Evolutionary conservation across 192 early-diverging fungal genomes (phyloP).

Genomic region (Coemansia sp.): DNA sequence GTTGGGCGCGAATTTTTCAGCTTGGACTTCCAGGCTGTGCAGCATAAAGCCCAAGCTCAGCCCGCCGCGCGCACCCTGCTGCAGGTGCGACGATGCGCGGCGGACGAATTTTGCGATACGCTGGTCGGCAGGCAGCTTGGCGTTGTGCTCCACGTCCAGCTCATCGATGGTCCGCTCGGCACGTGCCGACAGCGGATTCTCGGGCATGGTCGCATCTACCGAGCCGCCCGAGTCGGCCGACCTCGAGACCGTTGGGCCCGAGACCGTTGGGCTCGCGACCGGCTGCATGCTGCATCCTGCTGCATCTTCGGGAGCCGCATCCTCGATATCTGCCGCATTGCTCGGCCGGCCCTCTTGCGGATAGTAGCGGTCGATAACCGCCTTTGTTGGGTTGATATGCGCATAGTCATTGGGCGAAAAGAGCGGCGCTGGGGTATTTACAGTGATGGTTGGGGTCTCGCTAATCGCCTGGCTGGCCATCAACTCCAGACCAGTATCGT

Average conservation of each 20-base stretch:
- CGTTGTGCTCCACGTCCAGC: constrained; percentile 34
- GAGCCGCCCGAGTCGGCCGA: too few species aligned
- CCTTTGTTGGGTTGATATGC: constrained; percentile 22
- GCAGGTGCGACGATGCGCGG: constrained; percentile 44
- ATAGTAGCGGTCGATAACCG: constrained; percentile 42
- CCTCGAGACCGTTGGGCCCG: too few species aligned
- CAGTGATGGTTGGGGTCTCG: neutral
- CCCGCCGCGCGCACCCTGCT: constrained; percentile 40
- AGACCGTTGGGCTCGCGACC: too few species aligned
- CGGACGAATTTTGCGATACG: constrained; percentile 47
- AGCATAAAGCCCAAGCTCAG: constrained; percentile 46
- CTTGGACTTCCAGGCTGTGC: constrained; percentile 32
- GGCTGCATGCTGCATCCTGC: too few species aligned
- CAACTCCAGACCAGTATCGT: neutral
- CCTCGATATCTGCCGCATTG: constrained; percentile 39
- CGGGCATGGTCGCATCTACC: too few species aligned
- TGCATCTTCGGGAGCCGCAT: constrained; percentile 4
- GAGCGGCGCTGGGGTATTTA: neutral
- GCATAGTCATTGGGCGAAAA: constrained; percentile 12
- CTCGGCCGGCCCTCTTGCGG: constrained; percentile 19
- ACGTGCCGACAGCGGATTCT: too few species aligned
- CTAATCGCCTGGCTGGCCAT: neutral
- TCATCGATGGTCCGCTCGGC: constrained; percentile 20
- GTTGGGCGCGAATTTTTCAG: constrained; percentile 31
- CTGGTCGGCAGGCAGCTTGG: constrained; percentile 37